Base-by-base conservation (phyloP, 2,329 filamentous ascomycete genomes). In the Fusarium protoensiforme region DNA sequence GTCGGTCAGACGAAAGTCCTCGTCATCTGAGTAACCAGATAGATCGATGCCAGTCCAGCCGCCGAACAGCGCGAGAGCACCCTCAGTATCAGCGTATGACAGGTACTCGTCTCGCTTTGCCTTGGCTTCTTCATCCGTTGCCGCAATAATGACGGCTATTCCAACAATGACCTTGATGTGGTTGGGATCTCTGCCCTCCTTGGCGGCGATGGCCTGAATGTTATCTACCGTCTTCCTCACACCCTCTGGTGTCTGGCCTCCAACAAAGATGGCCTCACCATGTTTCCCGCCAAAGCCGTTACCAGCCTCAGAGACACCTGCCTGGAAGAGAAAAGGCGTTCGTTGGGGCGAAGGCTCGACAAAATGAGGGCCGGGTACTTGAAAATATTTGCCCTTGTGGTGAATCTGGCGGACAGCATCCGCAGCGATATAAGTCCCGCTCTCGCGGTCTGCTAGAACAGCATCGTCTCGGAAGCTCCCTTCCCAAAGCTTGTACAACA, bases 361-460 rank as follows among this genome's bases (percentile, higher is more conserved):
- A 29, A 85, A 80, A 76, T 85, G 83, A 24, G 84, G 84, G 0
- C 84, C 84, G 2, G 82, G 81, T 1, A 84, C 83, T 11, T 72
- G 51, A 16, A 71, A 72, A 29, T 71, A 66, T 16, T 70, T 69
- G 33, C 69, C 69, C 39, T 78, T 61, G 67, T 84, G 83, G 35
- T 84, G 75, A 39, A 84, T 84, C 61, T 80, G 77, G 4, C 82
- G 77, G 8, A 84, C 82, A 5, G 68, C 78, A 5, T 77, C 69
- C 1, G 81, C 78, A 24, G 82, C 77, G 9, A 80, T 81, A 48
- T 84, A 84, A 0, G 36, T 48, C 0, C 39, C 58, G 6, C 9
- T 24, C n/a, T 61, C 16, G 1, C 58, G 58, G 20, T 61, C 58
- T 48, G 58, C 58, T 20, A 61, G 4, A 0, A 56, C 53, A 3